Evolutionary conservation across 148 eudicot genomes (phyloP), one percentile per base, ranked within the genome.

Genomic region (Rheum nobile): DNA sequence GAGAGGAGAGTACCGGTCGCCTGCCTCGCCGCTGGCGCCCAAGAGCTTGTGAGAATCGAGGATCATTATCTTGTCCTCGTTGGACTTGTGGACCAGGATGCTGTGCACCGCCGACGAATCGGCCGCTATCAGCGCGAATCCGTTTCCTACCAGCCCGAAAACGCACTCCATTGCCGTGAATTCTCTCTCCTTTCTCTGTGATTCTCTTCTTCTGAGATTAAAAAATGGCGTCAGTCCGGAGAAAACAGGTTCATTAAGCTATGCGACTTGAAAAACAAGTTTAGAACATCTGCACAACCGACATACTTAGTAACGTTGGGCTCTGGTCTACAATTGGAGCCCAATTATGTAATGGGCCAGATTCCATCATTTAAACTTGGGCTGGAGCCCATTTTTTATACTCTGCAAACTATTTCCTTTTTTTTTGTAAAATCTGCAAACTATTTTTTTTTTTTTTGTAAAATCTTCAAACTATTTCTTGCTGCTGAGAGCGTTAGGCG

Each of bases 21-120:
- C 95, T 26, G 90, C 78, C 50, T 91, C 97, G 7, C 97, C 97
- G 63, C 89, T 86, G 28, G 95, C 97, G 22, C 97, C 97, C 86
- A 91, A 76, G 72, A 91, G 92, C 69, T 91, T 91, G 83, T 91
- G 97, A 65, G 97, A 89, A 77, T 91, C 97, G 39, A 91, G 90
- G 59, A 85, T 55, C 97, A 89, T 89, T 73, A 91, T 75, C 75
- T 91, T n/a, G n/a, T n/a, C n/a, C n/a, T n/a, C n/a, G n/a, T n/a
- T n/a, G n/a, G n/a, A n/a, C n/a, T n/a, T n/a, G n/a, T n/a, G n/a
- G n/a, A n/a, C n/a, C n/a, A n/a, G n/a, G n/a, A n/a, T n/a, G n/a
- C n/a, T n/a, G n/a, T n/a, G n/a, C n/a, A n/a, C n/a, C n/a, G n/a
- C n/a, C n/a, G n/a, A n/a, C n/a, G n/a, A n/a, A n/a, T n/a, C 97